These are phyloP conservation scores for Aspergillus clavatus DNA, from an alignment of 2,329 filamentous ascomycete species.

Conservation along the genomic window DNA sequence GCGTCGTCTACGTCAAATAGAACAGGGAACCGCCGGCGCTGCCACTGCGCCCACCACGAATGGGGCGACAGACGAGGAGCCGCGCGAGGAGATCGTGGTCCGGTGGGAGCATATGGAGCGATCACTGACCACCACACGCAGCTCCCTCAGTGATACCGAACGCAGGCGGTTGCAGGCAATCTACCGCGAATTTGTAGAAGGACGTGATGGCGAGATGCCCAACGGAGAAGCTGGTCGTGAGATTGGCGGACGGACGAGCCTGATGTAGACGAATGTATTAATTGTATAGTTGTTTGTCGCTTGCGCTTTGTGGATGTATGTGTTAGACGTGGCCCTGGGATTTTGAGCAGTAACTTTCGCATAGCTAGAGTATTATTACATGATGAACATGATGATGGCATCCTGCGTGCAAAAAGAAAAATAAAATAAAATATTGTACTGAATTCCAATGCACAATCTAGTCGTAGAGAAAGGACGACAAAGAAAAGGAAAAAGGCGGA, in stretches of 20 bases:
- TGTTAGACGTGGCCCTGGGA: neutral
- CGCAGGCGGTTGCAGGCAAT: constrained; percentile 69
- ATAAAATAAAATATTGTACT: too few species aligned
- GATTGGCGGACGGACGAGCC: constrained; percentile 82
- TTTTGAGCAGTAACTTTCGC: neutral
- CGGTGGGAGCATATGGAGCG: constrained; percentile 77
- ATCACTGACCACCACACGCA: constrained; percentile 69
- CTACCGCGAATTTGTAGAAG: constrained; percentile 88
- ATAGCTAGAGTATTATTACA: too few species aligned
- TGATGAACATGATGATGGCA: too few species aligned
- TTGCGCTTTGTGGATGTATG: neutral
- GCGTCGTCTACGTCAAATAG: constrained; percentile 55
- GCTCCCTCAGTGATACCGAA: constrained; percentile 79
- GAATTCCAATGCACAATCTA: too few species aligned
- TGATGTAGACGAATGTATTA: constrained; percentile 63
- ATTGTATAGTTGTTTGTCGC: neutral
- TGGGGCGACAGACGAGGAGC: constrained; percentile 27
- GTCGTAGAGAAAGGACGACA: neutral
- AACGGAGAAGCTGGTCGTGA: constrained; percentile 89
- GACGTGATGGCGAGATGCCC: constrained; percentile 89
- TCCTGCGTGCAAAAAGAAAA: too few species aligned
- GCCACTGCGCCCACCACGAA: constrained; percentile 20
- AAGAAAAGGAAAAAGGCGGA: constrained; percentile 1
- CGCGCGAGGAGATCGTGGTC: constrained; percentile 68
- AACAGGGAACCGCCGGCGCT: constrained; percentile 28